These are phyloP conservation scores for Filobasidium uniguttulatum DNA, from an alignment of 1,284 basidiomycete species.

Conservation along the genomic window DNA sequence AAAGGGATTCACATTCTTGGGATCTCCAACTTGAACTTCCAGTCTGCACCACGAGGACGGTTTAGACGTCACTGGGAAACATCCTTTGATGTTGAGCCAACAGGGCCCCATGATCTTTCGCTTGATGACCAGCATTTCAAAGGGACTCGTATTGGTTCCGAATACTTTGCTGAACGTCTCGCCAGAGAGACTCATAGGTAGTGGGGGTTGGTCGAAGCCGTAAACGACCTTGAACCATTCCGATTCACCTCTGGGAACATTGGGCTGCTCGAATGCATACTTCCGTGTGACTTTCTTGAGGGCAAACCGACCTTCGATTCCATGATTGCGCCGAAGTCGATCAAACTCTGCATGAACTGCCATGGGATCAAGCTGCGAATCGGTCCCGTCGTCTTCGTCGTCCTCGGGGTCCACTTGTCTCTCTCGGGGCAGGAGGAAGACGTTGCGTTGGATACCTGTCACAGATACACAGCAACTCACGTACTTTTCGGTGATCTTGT, in stretches of 20 bases:
- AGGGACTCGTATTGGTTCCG: conserved; percentile 84
- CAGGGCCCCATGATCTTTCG: conserved; percentile 98
- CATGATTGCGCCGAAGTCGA: conserved; percentile 53
- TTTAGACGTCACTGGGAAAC: conserved; percentile 53
- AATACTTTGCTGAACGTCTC: conserved; percentile 77
- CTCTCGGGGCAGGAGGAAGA: conserved; percentile 79
- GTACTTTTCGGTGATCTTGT: conserved; percentile 54
- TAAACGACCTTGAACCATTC: conserved; percentile 91
- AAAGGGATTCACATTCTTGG: conserved; percentile 78
- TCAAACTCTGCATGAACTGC: conserved; percentile 83
- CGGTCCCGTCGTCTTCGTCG: conserved; percentile 53
- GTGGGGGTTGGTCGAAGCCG: conserved; percentile 54
- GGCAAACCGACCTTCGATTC: conserved; percentile 59
- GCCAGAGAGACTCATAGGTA: conserved; percentile 60
- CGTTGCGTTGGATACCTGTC: conserved; percentile 72
- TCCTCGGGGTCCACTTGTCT: conserved; percentile 50
- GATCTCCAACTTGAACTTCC: conserved; percentile 70
- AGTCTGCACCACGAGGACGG: conserved; percentile 89
- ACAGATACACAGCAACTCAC: conserved; percentile 81
- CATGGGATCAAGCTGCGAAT: conserved; percentile 50
- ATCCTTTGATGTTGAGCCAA: conserved; percentile 74
- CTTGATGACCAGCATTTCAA: conserved; percentile 89
- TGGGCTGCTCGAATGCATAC: conserved; percentile 82
- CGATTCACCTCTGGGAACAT: conserved; percentile 64
- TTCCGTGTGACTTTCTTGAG: conserved; percentile 75